Evolutionary conservation across 192 early-diverging fungal species (phyloP), one percentile per base, ranked within the genome.

Genomic region (Coemansia sp.): DNA sequence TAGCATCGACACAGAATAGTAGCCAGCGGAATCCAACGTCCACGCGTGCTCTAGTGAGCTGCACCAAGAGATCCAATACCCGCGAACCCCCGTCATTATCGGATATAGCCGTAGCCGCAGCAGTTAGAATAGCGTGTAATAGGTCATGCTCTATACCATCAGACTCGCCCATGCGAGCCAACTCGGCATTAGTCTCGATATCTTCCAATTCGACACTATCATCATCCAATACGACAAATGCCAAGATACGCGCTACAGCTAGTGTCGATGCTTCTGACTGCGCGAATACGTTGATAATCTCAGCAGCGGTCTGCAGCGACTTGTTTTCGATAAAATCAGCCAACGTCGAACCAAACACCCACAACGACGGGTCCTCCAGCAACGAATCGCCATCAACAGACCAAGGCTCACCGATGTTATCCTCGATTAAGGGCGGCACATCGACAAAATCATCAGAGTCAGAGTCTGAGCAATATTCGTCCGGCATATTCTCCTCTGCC

Each of bases 331-430:
- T 75, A 60, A 80, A 83, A 37, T 86, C 74, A 14, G 67, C 4
- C 17, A 87, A 61, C 30, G 73, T 68, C 1, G 80, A 59, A 1
- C 85, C 86, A 67, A 87, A 89, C 39, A 89, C 76, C 86, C 85
- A 87, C 17, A 87, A 65, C 5, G 86, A 81, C 2, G 81, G 75
- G 16, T 84, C 82, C 8, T 59, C 39, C 33, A 84, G 66, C 53
- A 84, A 19, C 53, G 61, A 32, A 50, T 44, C 43, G 40, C 38
- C 38, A 50, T 2, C 33, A 28, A 30, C 0, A 3, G 47, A 21
- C 5, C 32, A 60, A 8, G 62, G 37, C 10, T 39, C 30, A 3
- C 47, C 58, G 47, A 42, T 64, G 8, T 2, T 21, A 0, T 52
- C 61, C 0, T 62, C 65, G 19, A 63, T 11, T 28, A 73, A 35